phyloP scores from a whole-genome alignment of 352 stramenopile genomes.

The Phytophthora kernoviae region DNA sequence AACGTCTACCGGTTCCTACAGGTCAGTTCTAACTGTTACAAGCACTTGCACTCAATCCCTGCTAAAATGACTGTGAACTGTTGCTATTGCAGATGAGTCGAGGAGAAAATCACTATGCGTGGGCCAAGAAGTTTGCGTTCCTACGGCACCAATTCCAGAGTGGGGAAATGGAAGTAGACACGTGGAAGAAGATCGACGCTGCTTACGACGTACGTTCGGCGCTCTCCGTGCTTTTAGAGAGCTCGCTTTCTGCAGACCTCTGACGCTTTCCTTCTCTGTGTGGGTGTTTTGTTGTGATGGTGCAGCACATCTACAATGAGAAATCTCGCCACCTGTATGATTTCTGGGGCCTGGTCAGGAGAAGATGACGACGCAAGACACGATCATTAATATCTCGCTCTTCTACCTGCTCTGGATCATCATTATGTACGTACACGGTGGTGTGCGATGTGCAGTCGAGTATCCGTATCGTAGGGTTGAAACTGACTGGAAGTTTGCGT shows the following conservation, averaged over 20 bases:
- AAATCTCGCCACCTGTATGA: slow-evolving; percentile 60
- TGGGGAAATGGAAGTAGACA: slow-evolving; percentile 53
- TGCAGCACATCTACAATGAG: slow-evolving; percentile 67
- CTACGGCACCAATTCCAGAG: slow-evolving; percentile 52
- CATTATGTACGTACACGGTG: slow-evolving; percentile 58
- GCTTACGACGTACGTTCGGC: slow-evolving; percentile 62
- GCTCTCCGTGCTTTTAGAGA: too few relatives aligned
- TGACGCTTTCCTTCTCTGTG: not conserved
- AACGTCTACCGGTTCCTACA: slow-evolving; percentile 37
- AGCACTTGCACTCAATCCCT: too few relatives aligned
- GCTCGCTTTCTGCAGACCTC: too few relatives aligned
- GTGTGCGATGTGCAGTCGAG: slow-evolving; percentile 5
- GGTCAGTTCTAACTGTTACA: slow-evolving; percentile 15
- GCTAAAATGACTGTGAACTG: not conserved
- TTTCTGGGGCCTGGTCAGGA: slow-evolving; percentile 57
- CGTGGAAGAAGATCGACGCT: slow-evolving; percentile 56
- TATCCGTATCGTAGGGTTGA: not conserved
- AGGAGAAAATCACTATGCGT: slow-evolving; percentile 51
- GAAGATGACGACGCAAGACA: slow-evolving; percentile 52
- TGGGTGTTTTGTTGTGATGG: not conserved
- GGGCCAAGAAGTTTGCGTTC: slow-evolving; percentile 69
- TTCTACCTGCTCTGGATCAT: slow-evolving; percentile 70
- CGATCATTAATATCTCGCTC: slow-evolving; percentile 59
- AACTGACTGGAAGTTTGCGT: slow-evolving; percentile 14
- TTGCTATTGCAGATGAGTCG: slow-evolving; percentile 49